Base-by-base conservation (phyloP, 805 yeast genomes). In the Candida namnaoensis region DNA sequence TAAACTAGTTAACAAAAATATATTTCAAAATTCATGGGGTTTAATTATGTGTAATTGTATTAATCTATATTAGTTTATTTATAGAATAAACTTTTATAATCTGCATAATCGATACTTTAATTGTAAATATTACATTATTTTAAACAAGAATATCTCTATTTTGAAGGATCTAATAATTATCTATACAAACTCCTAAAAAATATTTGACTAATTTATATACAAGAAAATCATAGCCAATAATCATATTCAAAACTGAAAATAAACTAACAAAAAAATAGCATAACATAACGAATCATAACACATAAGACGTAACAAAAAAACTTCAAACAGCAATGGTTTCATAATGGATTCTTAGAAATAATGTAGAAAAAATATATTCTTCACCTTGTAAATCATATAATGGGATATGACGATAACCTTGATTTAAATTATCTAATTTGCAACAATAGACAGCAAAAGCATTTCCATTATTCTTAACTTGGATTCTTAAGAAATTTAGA, bases 341-440 rank as follows among this genome's bases (percentile, higher is more conserved):
- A 39, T 49, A 51, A n/a, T 41, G 37, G 13, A 56, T 38, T 38
- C 51, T 51, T 14, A 78, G 56, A 52, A 78, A 78, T 26, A 78
- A 48, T 1, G 80, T 72, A 5, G 83, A 76, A 48, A 76, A 78
- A 1, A 75, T 69, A 49, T 70, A 77, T 52, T 82, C 87, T 56
- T 90, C 96, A 2, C 99, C 98, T 46, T 79, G 78, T 26, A 69
- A 51, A 57, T 87, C 96, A 53, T 74, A 78, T 12, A 93, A 60
- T 0, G 90, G 88, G 13, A 88, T 60, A 54, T 88, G 93, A 38
- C 97, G 70, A 60, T 81, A 93, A 0, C 99, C 99, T 40, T 71
- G 69, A 38, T 78, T 80, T 47, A 93, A 54, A 46, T 78, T 71
- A n/a, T 69, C 66, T 34, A 91, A 54, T 43, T 82, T 78, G 14